phyloP scores from a whole-genome alignment of 768 basidiomycete genomes.

The Lentinula edodes region DNA sequence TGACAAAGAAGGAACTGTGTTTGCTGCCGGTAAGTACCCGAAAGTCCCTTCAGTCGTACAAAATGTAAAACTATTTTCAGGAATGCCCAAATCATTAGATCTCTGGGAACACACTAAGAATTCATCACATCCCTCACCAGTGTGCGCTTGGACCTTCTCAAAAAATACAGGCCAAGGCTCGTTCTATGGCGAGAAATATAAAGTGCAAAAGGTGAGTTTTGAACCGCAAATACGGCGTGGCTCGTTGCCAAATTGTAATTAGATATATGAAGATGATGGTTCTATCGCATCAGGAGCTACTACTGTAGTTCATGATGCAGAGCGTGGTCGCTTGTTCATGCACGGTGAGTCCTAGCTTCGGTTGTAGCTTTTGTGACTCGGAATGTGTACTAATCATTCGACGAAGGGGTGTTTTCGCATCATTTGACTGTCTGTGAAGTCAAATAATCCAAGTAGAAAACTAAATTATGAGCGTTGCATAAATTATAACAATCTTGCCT shows the following conservation, averaged over 20 bases:
- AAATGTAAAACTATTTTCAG: not conserved
- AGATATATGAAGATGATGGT: slow-evolving; percentile 71
- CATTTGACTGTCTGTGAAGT: not conserved
- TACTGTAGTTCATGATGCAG: slow-evolving; percentile 48
- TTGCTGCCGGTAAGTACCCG: slow-evolving; percentile 47
- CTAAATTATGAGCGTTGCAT: not conserved
- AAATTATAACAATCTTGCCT: not conserved
- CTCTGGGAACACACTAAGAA: slow-evolving; percentile 34
- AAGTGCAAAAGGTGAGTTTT: slow-evolving; percentile 45
- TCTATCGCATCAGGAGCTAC: slow-evolving; percentile 51
- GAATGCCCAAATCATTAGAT: slow-evolving; percentile 33
- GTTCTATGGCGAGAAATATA: slow-evolving; percentile 57
- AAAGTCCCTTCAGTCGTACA: not conserved
- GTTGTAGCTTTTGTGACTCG: too few relatives aligned
- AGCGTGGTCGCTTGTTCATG: slow-evolving; percentile 46
- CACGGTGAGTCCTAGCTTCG: slow-evolving; percentile 35
- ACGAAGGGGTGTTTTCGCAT: not conserved
- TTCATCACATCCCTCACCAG: slow-evolving; percentile 29
- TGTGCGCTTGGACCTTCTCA: slow-evolving; percentile 46
- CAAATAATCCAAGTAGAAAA: not conserved
- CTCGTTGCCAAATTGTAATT: not conserved
- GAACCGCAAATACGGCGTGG: too few relatives aligned
- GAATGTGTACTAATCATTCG: not conserved
- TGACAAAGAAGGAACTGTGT: slow-evolving; percentile 54
- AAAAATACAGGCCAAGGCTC: slow-evolving; percentile 45